These are phyloP conservation scores for Phytophthora megakarya DNA, from an alignment of 352 stramenopile genomes.

Conservation along the genomic window DNA sequence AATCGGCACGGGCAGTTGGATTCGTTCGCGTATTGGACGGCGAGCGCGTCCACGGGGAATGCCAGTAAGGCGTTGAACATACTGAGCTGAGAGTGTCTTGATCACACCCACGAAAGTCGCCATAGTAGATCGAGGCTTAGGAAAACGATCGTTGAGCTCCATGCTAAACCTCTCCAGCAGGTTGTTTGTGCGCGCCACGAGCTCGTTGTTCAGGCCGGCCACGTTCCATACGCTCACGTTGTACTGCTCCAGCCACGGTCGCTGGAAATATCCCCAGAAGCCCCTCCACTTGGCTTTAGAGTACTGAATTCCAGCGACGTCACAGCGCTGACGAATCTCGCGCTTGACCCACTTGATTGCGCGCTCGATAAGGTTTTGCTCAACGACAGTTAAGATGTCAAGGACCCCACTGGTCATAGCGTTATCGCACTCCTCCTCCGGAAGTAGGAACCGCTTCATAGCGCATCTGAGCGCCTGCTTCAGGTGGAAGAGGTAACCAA, in stretches of 20 bases:
- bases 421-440: neutral
- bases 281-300: too few relatives aligned
- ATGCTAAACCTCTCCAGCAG: constrained; percentile 14
- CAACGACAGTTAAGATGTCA: neutral
- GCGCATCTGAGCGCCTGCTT: neutral
- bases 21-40: neutral
- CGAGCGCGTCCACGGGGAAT: neutral
- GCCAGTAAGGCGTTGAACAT: neutral
- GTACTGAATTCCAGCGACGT: too few relatives aligned
- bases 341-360: constrained; percentile 3
- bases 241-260: constrained; percentile 13
- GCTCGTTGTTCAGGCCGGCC: neutral
- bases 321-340: neutral
- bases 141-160: neutral
- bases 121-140: constrained; percentile 2
- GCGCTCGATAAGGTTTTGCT: neutral
- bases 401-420: neutral
- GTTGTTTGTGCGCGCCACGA: constrained; percentile 14
- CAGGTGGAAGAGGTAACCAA: neutral
- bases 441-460: too few relatives aligned
- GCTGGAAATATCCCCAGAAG: too few relatives aligned
- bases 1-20: constrained; percentile 1
- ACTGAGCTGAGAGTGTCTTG: constrained; percentile 1
- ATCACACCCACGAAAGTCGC: constrained; percentile 1
- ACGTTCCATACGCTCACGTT: constrained; percentile 7